Evolutionary conservation across 1,139 yeast species (phyloP), one percentile per base, ranked within the genome.

Genomic region (Yamadazyma epiphylla): DNA sequence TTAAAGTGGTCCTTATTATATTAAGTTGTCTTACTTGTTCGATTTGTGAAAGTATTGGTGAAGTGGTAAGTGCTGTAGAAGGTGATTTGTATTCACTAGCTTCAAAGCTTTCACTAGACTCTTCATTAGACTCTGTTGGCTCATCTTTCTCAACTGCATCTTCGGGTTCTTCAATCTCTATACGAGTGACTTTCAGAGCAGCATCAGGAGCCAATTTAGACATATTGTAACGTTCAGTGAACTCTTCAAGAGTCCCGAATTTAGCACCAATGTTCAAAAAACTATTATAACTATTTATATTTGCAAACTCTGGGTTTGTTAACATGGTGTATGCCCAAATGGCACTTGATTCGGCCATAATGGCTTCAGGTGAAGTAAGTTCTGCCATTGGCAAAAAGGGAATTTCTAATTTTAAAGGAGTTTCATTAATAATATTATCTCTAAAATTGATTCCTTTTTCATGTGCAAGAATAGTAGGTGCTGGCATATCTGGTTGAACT

Each of bases 341-440:
- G 0, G 97, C 97, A 33, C 77, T 69, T 0, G 94, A 77, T 55
- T 89, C 97, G 0, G 83, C 80, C 29, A 84, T 38, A 1, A 85
- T 60, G 38, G 78, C 77, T 2, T 45, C 39, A 4, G 51, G 43
- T 5, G 60, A 54, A 1, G 52, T 45, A 9, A 81, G 52, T 19
- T 65, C 66, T 2, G 60, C 48, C 1, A 69, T 37, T 0, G 96
- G 96, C 26, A 88, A 58, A 38, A 87, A 66, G 2, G 96, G 96
- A 8, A 60, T 46, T 26, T 49, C 36, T 8, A 22, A 4, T 6
- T 12, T 14, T 2, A 28, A 11, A 5, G 27, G 29, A 6, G 41
- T 35, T 30, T 55, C 59, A 1, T 49, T 41, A 13, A 78, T 43
- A 4, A 77, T 44, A 33, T 72, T 74, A 15, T 62, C 47, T 43